These are phyloP conservation scores for Phaeomoniella chlamydospora DNA, from an alignment of 2,329 filamentous ascomycete genomes.

Conservation along the genomic window DNA sequence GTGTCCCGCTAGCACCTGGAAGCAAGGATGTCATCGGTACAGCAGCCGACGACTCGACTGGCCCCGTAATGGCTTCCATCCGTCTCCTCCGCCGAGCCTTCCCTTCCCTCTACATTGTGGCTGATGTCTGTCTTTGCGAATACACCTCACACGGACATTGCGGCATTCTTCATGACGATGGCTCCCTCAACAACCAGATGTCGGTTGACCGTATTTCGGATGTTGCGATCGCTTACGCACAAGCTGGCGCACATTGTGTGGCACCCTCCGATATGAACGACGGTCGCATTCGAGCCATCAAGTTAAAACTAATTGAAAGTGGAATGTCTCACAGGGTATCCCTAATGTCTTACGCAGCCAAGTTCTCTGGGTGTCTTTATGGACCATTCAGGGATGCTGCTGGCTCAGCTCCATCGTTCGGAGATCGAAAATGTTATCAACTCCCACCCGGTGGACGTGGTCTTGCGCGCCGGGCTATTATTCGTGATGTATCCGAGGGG, in stretches of 20 bases:
- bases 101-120: slow-evolving; percentile 78
- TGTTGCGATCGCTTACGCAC: slow-evolving; percentile 95
- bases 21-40: slow-evolving; percentile 87
- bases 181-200: slow-evolving; percentile 79
- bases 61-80: slow-evolving; percentile 80
- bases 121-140: slow-evolving; percentile 94
- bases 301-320: slow-evolving; percentile 90
- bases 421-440: slow-evolving; percentile 93
- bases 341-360: slow-evolving; percentile 95
- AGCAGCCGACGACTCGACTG: slow-evolving; percentile 79
- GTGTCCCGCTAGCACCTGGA: slow-evolving; percentile 67
- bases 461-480: slow-evolving; percentile 77
- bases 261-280: slow-evolving; percentile 99
- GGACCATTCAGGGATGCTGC: slow-evolving; percentile 95
- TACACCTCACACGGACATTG: slow-evolving; percentile 98
- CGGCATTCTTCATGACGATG: slow-evolving; percentile 86
- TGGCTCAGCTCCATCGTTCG: slow-evolving; percentile 78
- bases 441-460: slow-evolving; percentile 84
- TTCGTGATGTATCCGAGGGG: slow-evolving; percentile 79
- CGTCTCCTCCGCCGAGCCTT: slow-evolving; percentile 71
- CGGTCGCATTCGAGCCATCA: slow-evolving; percentile 90
- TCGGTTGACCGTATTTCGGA: slow-evolving; percentile 92
- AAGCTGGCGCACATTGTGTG: slow-evolving; percentile 89
- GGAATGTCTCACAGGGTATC: slow-evolving; percentile 83
- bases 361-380: slow-evolving; percentile 93